Evolutionary conservation across 1,139 yeast species (phyloP).

Genomic region (Candida pseudoviswanathii): DNA sequence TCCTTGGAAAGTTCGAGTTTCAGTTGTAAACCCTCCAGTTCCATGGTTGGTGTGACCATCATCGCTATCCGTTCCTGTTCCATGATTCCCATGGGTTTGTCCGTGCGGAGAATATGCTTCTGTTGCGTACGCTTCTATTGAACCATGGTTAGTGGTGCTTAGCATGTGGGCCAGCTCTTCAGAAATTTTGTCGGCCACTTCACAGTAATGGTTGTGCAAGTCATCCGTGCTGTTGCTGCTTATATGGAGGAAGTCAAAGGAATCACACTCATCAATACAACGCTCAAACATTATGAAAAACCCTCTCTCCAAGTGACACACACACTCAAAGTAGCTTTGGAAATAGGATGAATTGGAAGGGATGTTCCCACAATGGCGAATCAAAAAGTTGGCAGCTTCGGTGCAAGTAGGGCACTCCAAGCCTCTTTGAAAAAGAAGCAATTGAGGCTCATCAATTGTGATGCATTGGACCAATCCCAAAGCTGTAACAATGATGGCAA

Average conservation of each 20-base stretch:
- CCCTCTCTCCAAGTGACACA: slow-evolving; percentile 6
- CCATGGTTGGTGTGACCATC: not conserved
- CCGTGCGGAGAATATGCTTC: not conserved
- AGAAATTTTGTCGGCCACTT: slow-evolving; percentile 4
- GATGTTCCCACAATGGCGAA: slow-evolving; percentile 7
- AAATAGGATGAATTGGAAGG: not conserved
- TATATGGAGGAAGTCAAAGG: not conserved
- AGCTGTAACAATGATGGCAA: not conserved
- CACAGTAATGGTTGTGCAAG: slow-evolving; percentile 8
- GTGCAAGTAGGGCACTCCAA: slow-evolving; percentile 4
- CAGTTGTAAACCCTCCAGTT: not conserved
- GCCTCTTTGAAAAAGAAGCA: not conserved
- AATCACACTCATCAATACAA: slow-evolving; percentile 8
- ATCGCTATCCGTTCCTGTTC: not conserved
- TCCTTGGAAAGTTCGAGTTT: slow-evolving; percentile 1
- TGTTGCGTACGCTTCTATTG: not conserved
- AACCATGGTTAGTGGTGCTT: not conserved
- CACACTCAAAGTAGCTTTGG: slow-evolving; percentile 6
- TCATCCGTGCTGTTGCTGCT: not conserved
- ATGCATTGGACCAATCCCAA: not conserved
- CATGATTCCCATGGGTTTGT: not conserved
- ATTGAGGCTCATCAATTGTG: not conserved
- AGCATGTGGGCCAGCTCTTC: not conserved
- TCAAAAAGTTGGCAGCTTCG: slow-evolving; percentile 2
- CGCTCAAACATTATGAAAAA: slow-evolving; percentile 7